Evolutionary conservation across 495 filamentous ascomycete species (phyloP), one percentile per base, ranked within the genome.

Genomic region (Penicillium arizonense): DNA sequence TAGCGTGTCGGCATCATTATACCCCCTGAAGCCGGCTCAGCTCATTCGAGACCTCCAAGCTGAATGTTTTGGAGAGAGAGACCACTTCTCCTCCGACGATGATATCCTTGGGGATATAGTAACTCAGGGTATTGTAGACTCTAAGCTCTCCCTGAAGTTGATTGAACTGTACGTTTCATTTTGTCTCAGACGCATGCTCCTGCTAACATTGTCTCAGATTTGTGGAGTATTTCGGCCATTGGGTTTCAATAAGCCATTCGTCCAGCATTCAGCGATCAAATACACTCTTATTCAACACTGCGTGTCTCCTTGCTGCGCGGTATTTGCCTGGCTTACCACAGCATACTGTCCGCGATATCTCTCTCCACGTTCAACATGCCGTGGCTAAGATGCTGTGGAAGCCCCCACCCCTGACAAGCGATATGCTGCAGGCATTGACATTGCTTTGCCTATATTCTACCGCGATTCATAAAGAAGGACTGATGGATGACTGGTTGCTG

Each of bases 401-500:
- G 36, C 58, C 60, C 24, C 62, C 68, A 0, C 68, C 71, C 0
- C 52, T 74, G 51, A 59, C 58, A 24, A 66, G 64, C 43, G 71
- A 74, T 44, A 49, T 65, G 33, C 64, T 74, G 12, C 71, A 74
- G 50, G 71, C 69, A 4, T 48, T 74, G 16, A 62, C 64, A 11
- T 54, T 74, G 24, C 64, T 74, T 20, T 71, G 69, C 59, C 61
- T 74, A 16, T 74, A 70, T 52, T 63, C 67, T 26, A 62, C 65
- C 18, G 64, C 68, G 5, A 63, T 68, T 7, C 68, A 72, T 18
- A 71, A 68, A 47, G 69, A 69, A 30, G 56, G 62, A 5, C 66
- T 66, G 24, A 70, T 74, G 55, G 71, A 74, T 41, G 69, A 68
- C 61, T 74, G 71, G 71, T 61, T 74, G 30, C 49, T 74, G 62